A percentile compares a stretch with the other conserved stretches of the same genome.
phyloP scores from a whole-genome alignment of 345 rosid species.

The Kernera saxatilis region DNA sequence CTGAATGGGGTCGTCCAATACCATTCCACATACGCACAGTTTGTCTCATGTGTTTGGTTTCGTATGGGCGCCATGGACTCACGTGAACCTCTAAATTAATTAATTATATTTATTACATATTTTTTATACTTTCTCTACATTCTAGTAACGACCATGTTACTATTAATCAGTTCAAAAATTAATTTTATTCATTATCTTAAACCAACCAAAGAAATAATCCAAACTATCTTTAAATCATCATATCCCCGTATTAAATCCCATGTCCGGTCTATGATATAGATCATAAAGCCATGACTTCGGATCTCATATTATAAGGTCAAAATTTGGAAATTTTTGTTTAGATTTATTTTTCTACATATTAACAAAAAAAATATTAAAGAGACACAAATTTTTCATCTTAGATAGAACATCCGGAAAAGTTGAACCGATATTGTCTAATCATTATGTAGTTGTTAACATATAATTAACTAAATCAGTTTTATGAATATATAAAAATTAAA shows the following conservation, averaged over 20 bases:
- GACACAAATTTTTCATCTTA: background rate
- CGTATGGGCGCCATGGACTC: constrained; percentile 29
- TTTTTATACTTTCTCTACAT: background rate
- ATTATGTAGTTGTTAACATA: background rate
- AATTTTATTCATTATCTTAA: background rate
- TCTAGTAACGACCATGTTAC: background rate
- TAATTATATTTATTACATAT: background rate
- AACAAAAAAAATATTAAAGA: background rate
- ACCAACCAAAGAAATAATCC: background rate
- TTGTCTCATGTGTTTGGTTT: constrained; percentile 34
- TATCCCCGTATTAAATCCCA: background rate
- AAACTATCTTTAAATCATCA: background rate
- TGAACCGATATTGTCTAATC: background rate
- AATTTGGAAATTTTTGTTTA: too few species aligned
- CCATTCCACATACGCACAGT: constrained; percentile 24
- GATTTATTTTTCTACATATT: background rate
- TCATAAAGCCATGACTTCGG: too few species aligned
- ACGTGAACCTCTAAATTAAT: constrained; percentile 34
- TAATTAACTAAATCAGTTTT: background rate
- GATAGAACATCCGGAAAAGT: background rate
- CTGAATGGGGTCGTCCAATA: constrained; percentile 28
- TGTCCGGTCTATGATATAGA: background rate
- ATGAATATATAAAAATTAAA: too few species aligned
- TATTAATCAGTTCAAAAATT: background rate
- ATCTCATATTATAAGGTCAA: background rate